Conservation (phyloP, 352 stramenopile genomes). For the Phytopythium chamaehyphon region DNA sequence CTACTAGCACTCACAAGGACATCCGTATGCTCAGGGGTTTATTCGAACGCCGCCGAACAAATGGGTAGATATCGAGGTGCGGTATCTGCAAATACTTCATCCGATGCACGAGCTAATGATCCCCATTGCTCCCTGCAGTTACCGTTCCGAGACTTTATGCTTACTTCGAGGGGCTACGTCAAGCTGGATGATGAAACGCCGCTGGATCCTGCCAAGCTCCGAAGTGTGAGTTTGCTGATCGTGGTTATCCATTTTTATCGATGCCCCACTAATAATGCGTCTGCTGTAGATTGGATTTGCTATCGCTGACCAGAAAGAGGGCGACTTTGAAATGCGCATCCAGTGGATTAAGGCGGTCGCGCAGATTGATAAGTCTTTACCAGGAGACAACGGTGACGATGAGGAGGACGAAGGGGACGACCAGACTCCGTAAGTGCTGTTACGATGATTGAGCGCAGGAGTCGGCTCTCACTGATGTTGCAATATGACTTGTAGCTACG, state of each 20-base stretch:
- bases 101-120: not conserved
- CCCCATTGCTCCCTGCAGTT: slow-evolving; percentile 27
- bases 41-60: slow-evolving; percentile 74
- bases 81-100: not conserved
- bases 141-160: slow-evolving; percentile 72
- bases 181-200: slow-evolving; percentile 74
- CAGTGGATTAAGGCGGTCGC: slow-evolving; percentile 86
- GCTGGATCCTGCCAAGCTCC: slow-evolving; percentile 71
- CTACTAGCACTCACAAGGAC: slow-evolving; percentile 2
- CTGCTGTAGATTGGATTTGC: slow-evolving; percentile 69
- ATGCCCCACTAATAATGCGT: not conserved
- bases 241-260: not conserved
- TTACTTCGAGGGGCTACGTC: slow-evolving; percentile 80
- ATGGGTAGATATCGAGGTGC: slow-evolving; percentile 80
- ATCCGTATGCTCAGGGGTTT: slow-evolving; percentile 46
- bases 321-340: slow-evolving; percentile 77
- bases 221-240: slow-evolving; percentile 37
- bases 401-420: slow-evolving; percentile 21
- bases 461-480: not conserved
- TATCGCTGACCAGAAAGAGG: slow-evolving; percentile 84
- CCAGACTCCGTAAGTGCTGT: slow-evolving; percentile 4
- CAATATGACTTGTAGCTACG: not conserved
- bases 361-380: slow-evolving; percentile 42
- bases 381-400: slow-evolving; percentile 21
- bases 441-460: not conserved